Percentiles rank a stretch among this genome's conserved stretches.
Evolutionary conservation across 495 filamentous ascomycete species (phyloP).

Genomic region (Xylaria curta): DNA sequence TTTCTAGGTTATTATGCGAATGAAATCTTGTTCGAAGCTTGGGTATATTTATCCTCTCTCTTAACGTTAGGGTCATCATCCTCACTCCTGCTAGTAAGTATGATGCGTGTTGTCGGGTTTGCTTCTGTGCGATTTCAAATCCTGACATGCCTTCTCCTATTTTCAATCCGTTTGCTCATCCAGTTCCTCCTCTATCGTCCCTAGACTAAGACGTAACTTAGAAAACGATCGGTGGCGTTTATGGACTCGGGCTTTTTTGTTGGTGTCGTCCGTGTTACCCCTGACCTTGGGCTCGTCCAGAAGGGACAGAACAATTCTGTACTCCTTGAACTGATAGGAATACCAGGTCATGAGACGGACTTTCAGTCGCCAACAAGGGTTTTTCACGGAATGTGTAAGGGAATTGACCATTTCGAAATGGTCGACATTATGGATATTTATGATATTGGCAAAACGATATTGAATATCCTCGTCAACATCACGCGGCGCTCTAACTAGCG

Average conservation of each 20-base stretch:
- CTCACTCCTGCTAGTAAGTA: not conserved
- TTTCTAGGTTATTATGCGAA: not conserved
- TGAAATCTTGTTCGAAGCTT: not conserved
- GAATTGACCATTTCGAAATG: conserved; percentile 1
- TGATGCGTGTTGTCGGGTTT: not conserved
- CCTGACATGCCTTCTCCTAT: not conserved
- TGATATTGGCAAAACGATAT: not conserved
- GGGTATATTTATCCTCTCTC: not conserved
- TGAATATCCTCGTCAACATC: not conserved
- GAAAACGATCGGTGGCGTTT: not conserved
- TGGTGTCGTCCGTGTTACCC: not conserved
- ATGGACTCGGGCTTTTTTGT: not conserved
- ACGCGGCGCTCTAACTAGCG: not conserved
- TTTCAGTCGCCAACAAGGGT: not conserved
- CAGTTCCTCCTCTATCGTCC: not conserved
- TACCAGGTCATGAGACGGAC: not conserved
- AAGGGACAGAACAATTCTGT: not conserved
- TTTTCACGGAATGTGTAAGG: not conserved
- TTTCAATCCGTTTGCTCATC: not conserved
- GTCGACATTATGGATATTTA: not conserved
- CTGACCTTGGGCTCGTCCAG: not conserved
- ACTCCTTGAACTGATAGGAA: not conserved
- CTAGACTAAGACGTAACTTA: not conserved
- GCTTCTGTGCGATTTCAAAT: not conserved
- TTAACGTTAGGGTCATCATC: not conserved